Base-by-base conservation (phyloP, 192 early-diverging fungal genomes). In the Gamsiella multidivaricata region DNA sequence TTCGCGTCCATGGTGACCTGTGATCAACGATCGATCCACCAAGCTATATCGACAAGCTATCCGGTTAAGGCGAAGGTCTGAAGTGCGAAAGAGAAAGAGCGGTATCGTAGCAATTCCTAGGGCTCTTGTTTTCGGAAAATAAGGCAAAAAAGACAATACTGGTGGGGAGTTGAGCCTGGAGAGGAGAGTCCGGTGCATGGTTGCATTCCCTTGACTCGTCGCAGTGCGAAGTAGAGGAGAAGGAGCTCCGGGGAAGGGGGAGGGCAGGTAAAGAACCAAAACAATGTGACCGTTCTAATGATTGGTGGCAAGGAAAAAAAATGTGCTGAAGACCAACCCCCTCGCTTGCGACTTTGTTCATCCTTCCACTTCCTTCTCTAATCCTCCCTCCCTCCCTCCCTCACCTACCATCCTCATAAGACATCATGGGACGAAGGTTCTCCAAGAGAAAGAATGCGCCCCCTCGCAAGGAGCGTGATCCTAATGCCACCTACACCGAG, bases 391-490 rank as follows among this genome's bases (percentile, higher is more conserved):
- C 6, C 10, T 50, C 37, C 37, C 14, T 8, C 45, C 11, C 22
- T 20, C 59, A 37, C 46, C 31, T 25, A 39, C 32, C 53, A 34
- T 39, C 54, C 22, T 8, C 46, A n/a, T 15, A 36, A 61, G 26
- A 61, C 31, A 53, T 1, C 50, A 75, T 75, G 71, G 71, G 71
- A 54, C 62, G 71, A 31, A 23, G 56, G 61, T 75, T 75, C 43
- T 66, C 62, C 22, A 75, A 64, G 43, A 50, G 54, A 42, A 75
- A 61, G 57, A 66, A 66, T 32, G 71, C 61, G 4, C 37, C 56
- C 49, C 51, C 65, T 34, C 73, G 73, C 66, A 78, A 78, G 65
- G 65, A 78, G 74, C 65, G 74, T 29, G 74, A 78, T 55, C 59
- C 74, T 34, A 69, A 69, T 26, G 61, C 53, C 28, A 22, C 54